Evolutionary conservation across 306 rosid genomes (phyloP).

Genomic region (Cucurbita maxima): DNA sequence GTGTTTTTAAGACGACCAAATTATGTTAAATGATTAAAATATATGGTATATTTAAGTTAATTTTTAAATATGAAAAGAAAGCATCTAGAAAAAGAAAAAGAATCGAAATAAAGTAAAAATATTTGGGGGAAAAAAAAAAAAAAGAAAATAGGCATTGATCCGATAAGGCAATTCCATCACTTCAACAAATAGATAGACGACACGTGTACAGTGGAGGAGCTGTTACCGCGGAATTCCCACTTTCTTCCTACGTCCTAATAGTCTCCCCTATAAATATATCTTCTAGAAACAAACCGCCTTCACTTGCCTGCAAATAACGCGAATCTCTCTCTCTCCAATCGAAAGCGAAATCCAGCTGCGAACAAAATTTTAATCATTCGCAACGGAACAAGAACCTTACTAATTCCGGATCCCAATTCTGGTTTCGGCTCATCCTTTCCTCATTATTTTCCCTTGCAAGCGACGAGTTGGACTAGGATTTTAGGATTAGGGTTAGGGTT

Average conservation of each 20-base stretch:
- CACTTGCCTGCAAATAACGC: constrained; percentile 38
- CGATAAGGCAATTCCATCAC: neutral
- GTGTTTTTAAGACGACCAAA: too few species aligned
- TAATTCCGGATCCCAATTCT: constrained; percentile 62
- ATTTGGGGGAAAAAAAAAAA: neutral
- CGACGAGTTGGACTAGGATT: constrained; percentile 10
- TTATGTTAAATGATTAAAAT: neutral
- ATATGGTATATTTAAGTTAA: neutral
- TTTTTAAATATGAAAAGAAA: neutral
- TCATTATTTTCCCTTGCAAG: constrained; percentile 4
- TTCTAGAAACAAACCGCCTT: constrained; percentile 15
- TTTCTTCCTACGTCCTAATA: constrained; percentile 11
- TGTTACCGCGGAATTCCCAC: neutral
- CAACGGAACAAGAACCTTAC: constrained; percentile 41
- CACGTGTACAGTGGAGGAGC: constrained; percentile 7
- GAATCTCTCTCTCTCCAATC: constrained; percentile 26
- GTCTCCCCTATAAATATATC: constrained; percentile 32
- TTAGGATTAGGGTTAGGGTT: constrained; percentile 23
- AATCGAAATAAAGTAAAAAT: neutral
- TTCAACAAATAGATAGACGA: neutral
- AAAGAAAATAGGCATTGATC: neutral
- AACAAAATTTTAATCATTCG: constrained; percentile 9
- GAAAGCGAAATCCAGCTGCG: constrained; percentile 51
- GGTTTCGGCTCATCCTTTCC: constrained; percentile 49
- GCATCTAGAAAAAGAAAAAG: neutral